Percentiles rank a stretch among this genome's conserved stretches.
Evolutionary conservation across 2,329 filamentous ascomycete genomes (phyloP).

Genomic region (Pseudopyrenochaeta lycopersici): DNA sequence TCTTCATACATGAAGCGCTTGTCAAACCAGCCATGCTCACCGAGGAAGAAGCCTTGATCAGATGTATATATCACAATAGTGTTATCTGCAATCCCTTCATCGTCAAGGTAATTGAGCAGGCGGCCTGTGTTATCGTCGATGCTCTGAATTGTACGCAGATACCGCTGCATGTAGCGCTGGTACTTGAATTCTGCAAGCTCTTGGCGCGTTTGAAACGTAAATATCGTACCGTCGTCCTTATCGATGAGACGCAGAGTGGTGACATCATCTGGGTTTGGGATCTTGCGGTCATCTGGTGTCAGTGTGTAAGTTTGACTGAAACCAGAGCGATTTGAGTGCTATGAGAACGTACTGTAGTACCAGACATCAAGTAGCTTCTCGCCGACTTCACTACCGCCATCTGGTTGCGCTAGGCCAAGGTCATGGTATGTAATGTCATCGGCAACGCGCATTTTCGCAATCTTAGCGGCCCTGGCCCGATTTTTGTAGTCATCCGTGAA

Average conservation of each 20-base stretch:
- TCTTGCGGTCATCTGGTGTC: conserved; percentile 48
- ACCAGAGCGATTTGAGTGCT: too few species aligned
- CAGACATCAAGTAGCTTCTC: conserved; percentile 32
- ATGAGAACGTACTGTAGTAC: conserved; percentile 4
- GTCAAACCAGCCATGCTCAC: conserved; percentile 67
- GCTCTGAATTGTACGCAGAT: conserved; percentile 61
- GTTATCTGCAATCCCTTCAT: conserved; percentile 53
- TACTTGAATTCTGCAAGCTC: conserved; percentile 65
- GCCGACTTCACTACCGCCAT: conserved; percentile 56
- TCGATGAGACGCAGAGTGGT: conserved; percentile 52
- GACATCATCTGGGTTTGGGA: conserved; percentile 48
- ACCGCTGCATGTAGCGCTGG: conserved; percentile 58
- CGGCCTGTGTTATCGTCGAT: conserved; percentile 65
- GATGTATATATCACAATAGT: conserved; percentile 65
- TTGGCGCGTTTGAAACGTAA: conserved; percentile 53
- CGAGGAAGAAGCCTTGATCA: conserved; percentile 66
- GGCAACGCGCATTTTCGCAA: conserved; percentile 62
- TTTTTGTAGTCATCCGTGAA: conserved; percentile 65
- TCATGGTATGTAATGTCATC: conserved; percentile 63
- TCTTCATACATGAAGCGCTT: conserved; percentile 69
- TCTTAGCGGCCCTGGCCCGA: conserved; percentile 58
- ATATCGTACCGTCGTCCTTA: conserved; percentile 57
- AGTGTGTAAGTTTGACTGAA: not conserved
- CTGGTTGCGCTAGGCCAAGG: conserved; percentile 60
- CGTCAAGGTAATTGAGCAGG: conserved; percentile 58